Conservation (phyloP, 176 grass and related monocot species). For the barley (Hordeum vulgare) region MorexV3_pseudomolecules_assembly NC_058521.1:245404688-245405187, state of each 20-base stretch:
- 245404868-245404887: no score
- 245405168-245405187: background rate
- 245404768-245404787: background rate
- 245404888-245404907: no score
- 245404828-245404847: background rate
- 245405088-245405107: background rate
- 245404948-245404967: background rate
- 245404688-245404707: background rate
- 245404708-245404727: background rate
- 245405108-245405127: conserved; percentile 8
- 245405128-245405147: background rate
- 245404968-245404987: background rate
- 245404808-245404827: background rate
- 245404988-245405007: background rate
- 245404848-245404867: no score
- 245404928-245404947: background rate
- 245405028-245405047: background rate
- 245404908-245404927: conserved; percentile 2
- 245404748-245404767: conserved; percentile 9
- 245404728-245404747: background rate
- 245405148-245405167: background rate
- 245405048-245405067: background rate
- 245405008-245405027: background rate
- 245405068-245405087: background rate
- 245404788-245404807: conserved; percentile 1